A percentile compares a stretch with the other conserved stretches of the same genome.
Evolutionary conservation across 148 eudicot species (phyloP).

Genomic region (Cornus controversa): DNA sequence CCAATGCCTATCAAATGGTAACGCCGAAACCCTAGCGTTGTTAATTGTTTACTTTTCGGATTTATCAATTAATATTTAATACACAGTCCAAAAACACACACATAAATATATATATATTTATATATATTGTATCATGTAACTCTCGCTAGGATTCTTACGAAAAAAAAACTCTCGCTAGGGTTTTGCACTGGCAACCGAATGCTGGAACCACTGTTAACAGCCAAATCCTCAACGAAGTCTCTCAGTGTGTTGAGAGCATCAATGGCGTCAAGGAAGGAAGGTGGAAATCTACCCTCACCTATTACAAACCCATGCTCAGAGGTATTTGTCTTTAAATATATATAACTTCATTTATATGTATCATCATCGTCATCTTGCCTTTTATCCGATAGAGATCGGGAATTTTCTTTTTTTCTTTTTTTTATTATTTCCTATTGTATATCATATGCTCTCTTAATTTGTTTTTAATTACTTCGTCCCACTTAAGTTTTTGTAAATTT

Average conservation of each 20-base stretch:
- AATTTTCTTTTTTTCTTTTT: too few species aligned
- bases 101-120: too few species aligned
- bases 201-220: constrained; percentile 70
- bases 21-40: background rate
- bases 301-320: constrained; percentile 75
- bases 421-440: too few species aligned
- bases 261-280: constrained; percentile 87
- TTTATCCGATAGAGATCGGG: too few species aligned
- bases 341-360: too few species aligned
- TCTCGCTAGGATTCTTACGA: constrained; percentile 1
- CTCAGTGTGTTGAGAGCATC: constrained; percentile 72
- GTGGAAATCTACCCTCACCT: constrained; percentile 77
- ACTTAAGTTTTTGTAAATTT: too few species aligned
- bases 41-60: background rate
- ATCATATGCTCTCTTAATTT: too few species aligned
- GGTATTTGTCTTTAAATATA: constrained; percentile 32
- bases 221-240: constrained; percentile 76
- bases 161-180: constrained; percentile 39
- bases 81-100: too few species aligned
- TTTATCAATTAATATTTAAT: background rate
- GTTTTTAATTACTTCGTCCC: too few species aligned
- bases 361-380: too few species aligned
- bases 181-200: constrained; percentile 86
- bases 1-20: constrained; percentile 31
- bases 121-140: too few species aligned